Evolutionary conservation across 139 green algal species (phyloP).

Genomic region (Spirogloea muscicola): DNA sequence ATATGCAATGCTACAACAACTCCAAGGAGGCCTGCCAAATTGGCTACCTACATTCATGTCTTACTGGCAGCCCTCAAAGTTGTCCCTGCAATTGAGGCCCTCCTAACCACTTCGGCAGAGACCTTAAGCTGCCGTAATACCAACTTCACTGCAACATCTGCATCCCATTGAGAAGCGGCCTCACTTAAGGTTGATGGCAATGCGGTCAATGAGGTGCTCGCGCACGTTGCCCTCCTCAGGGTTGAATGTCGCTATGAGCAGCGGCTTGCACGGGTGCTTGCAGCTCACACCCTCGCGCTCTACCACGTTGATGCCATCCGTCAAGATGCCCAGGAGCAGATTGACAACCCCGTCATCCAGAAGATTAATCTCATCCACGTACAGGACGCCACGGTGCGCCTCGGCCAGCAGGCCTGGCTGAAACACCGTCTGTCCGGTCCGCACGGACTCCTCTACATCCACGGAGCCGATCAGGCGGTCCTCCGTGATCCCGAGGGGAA

Average conservation of each 20-base stretch:
- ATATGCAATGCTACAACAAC: too few species aligned
- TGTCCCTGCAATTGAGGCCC: too few species aligned
- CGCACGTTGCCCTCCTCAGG: conserved; percentile 85
- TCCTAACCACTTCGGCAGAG: too few species aligned
- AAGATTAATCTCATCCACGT: conserved; percentile 94
- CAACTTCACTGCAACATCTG: too few species aligned
- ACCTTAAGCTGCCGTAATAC: too few species aligned
- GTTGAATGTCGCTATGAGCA: conserved; percentile 98
- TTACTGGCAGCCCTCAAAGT: too few species aligned
- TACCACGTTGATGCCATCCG: conserved; percentile 92
- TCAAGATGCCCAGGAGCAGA: conserved; percentile 92
- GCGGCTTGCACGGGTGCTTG: conserved; percentile 87
- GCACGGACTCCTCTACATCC: conserved; percentile 98
- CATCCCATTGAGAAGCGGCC: too few species aligned
- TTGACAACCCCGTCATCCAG: conserved; percentile 98
- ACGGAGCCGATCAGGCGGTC: conserved; percentile 97
- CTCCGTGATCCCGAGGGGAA: conserved; percentile 97
- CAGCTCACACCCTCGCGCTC: conserved; percentile 96
- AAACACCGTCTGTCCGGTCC: conserved; percentile 93
- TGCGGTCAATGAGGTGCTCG: conserved; percentile 97
- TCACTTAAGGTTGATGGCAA: conserved; percentile 87
- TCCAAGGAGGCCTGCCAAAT: too few species aligned
- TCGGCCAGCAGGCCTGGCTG: conserved; percentile 95
- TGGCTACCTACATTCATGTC: too few species aligned
- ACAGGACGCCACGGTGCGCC: conserved; percentile 87